These are phyloP conservation scores for Trichoderma hamatum DNA, from an alignment of 2,329 filamentous ascomycete genomes.

Conservation along the genomic window DNA sequence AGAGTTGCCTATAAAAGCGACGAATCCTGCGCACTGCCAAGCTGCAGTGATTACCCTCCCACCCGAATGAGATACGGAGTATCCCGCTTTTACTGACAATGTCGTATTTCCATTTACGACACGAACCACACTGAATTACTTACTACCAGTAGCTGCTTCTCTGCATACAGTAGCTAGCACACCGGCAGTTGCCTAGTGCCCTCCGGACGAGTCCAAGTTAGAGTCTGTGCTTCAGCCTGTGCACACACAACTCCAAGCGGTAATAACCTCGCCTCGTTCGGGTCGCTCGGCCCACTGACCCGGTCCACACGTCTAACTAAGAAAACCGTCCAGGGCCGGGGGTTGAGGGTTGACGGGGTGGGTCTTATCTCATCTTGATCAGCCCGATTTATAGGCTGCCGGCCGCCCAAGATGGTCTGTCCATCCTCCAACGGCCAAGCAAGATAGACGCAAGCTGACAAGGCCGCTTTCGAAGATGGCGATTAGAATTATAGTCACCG, in stretches of 20 bases:
- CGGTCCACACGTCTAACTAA: neutral
- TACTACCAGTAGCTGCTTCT: neutral
- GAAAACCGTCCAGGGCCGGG: neutral
- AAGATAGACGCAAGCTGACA: neutral
- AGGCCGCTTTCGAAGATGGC: neutral
- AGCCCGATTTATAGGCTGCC: neutral
- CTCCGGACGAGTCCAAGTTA: neutral
- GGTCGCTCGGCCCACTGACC: constrained; percentile 1
- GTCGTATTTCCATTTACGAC: neutral
- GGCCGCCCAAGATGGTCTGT: neutral
- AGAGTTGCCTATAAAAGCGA: neutral
- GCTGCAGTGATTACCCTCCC: neutral
- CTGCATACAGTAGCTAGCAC: neutral
- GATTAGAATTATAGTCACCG: neutral
- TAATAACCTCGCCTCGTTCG: neutral
- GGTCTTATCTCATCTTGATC: constrained; percentile 8
- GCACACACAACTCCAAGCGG: neutral
- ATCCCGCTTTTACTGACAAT: neutral
- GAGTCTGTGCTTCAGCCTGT: neutral
- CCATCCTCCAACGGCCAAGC: neutral
- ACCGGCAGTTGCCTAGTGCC: neutral
- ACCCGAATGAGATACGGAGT: neutral
- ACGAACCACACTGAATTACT: neutral
- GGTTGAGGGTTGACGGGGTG: neutral
- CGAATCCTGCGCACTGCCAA: neutral